Percentiles rank a stretch among this genome's conserved stretches.
These are phyloP conservation scores for Drechslerella dactyloides DNA, from an alignment of 2,329 filamentous ascomycete genomes.

Conservation along the genomic window DNA sequence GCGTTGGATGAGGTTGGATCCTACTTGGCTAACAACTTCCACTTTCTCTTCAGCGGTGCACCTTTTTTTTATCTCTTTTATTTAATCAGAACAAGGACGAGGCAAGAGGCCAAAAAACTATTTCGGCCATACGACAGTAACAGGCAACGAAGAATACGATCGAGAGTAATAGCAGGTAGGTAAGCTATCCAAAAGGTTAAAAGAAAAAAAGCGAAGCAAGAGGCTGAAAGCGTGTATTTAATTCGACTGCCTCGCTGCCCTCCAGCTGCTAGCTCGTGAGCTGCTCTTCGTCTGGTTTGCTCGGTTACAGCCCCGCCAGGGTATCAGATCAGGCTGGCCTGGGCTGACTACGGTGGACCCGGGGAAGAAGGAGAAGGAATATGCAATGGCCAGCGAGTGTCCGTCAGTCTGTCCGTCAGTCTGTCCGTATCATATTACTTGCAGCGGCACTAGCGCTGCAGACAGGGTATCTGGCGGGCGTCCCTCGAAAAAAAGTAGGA, in stretches of 20 bases:
- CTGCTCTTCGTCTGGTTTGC: not conserved
- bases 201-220: conserved; percentile 20
- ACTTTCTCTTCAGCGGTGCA: not conserved
- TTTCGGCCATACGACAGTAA: not conserved
- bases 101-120: not conserved
- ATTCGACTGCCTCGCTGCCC: conserved; percentile 1
- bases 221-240: conserved; percentile 32
- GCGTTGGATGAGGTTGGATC: conserved; percentile 1
- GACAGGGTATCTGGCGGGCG: not conserved
- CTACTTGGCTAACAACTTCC: not conserved
- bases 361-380: not conserved
- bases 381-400: not conserved
- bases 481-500: conserved; percentile 25
- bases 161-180: conserved; percentile 2
- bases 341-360: conserved; percentile 9
- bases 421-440: conserved; percentile 26
- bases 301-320: conserved; percentile 44
- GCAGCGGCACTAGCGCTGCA: conserved; percentile 14
- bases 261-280: not conserved
- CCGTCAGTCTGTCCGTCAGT: not conserved
- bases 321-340: conserved; percentile 33
- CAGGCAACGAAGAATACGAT: conserved; percentile 5
- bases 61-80: not conserved
- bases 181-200: conserved; percentile 14
- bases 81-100: not conserved